These are phyloP conservation scores for Penicillium bovifimosum DNA, from an alignment of 495 filamentous ascomycete genomes.

Conservation along the genomic window DNA sequence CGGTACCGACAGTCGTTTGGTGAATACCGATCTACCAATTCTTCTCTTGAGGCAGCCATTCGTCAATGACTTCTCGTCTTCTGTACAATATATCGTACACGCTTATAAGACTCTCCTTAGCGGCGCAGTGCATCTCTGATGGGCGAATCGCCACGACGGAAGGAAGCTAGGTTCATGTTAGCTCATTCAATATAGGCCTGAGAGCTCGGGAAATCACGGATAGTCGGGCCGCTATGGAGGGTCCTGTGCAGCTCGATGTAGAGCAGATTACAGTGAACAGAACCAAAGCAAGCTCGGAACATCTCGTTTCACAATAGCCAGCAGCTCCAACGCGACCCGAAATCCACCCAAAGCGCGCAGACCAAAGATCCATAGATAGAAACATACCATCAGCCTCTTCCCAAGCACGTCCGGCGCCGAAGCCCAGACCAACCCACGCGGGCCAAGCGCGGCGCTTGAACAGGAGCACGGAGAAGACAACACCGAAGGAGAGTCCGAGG, in stretches of 20 bases:
- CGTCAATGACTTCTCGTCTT: conserved; percentile 10
- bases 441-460: conserved; percentile 98
- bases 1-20: neutral
- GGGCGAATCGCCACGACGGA: conserved; percentile 44
- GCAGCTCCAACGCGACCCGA: neutral
- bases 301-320: neutral
- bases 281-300: neutral
- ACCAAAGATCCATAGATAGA: conserved; percentile 6
- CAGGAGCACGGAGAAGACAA: conserved; percentile 95
- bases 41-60: conserved; percentile 10
- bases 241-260: neutral
- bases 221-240: neutral
- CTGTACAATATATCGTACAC: conserved; percentile 48
- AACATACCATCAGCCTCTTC: conserved; percentile 66
- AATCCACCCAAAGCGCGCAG: neutral
- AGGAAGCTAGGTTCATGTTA: conserved; percentile 35
- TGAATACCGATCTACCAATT: conserved; percentile 14
- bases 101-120: conserved; percentile 25
- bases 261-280: neutral
- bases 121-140: conserved; percentile 41
- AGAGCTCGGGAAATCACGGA: conserved; percentile 4
- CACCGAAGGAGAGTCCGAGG: conserved; percentile 89
- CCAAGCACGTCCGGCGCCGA: conserved; percentile 92
- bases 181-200: conserved; percentile 2
- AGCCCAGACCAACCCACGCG: conserved; percentile 83